Base-by-base conservation (phyloP, 352 stramenopile genomes). In the Phytophthora megakarya region DNA sequence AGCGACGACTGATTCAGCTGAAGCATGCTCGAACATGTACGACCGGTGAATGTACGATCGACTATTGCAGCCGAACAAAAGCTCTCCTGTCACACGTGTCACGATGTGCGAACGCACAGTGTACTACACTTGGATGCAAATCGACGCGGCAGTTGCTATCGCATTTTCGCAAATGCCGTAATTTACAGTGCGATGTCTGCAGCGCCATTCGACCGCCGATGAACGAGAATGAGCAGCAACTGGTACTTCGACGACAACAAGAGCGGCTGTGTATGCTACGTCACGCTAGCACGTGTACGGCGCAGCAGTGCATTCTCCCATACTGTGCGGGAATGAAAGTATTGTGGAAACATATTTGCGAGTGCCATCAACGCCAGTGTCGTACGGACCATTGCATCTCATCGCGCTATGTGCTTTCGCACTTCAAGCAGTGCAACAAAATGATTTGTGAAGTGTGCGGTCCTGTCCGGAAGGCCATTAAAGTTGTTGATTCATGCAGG, bases 341-440 rank as follows among this genome's bases (percentile, higher is more conserved):
- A 12, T 46, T 97, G 43, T 97, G 89, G 89, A 96, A 96, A 50
- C 89, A 97, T 53, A 96, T 97, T 62, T 94, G 86, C 54, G 84
- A 95, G 52, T 97, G 89, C 42, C 88, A 96, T 50, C 86, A 97
- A 50, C 81, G 83, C 15, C 88, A 95, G 45, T 96, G 89, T 45
- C 80, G 84, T 30, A 95, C 86, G 7, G 86, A 95, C 39, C 88
- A 96, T 66, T 96, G 88, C 32, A 95, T 96, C 47, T 95, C 85
- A 23, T 95, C 86, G 26, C 76, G 88, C 8, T 96, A 96, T 52
- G 88, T 96, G 57, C 67, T 96, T 46, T 95, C 86, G 16, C 88
- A 96, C 63, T 96, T 95, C 72, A 95, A 96, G 72, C 88, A 95
- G 51, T 96, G 88, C 80, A 93, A 92, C 69, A 95, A 96, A 57